Evolutionary conservation across 1,284 basidiomycete species (phyloP), one percentile per base, ranked within the genome.

Genomic region (Melampsora abietis-canadensis): DNA sequence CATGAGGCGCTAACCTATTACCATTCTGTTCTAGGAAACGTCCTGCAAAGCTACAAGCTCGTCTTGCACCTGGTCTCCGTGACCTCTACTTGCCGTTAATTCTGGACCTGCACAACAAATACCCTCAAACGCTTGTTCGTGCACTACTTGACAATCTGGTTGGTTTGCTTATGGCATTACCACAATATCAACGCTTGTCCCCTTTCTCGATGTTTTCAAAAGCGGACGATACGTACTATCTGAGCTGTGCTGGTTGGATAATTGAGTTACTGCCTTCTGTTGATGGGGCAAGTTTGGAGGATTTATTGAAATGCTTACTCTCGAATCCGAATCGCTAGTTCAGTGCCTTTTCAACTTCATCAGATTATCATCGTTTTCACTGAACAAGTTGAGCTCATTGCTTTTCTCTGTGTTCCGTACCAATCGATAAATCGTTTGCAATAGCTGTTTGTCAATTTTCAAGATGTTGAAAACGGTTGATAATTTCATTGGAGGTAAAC

Each of bases 301-400:
- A 47, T 31, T 24, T 57, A 1, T 21, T 68, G n/a, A 30, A 57
- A 60, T 44, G 67, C n/a, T 59, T 68, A 21, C 57, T 68, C 7
- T 44, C 44, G 12, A 59, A 68, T 44, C 67, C 67, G 19, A 68
- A 68, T 59, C 51, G 27, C 54, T 68, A 46, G 67, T 68, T 40
- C 40, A 57, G 57, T 40, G n/a, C 15, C 31, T 51, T 51, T 12
- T 27, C 47, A 14, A 21, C 57, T 15, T 46, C 15, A 34, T 40
- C 40, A 40, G 14, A 40, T 14, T 40, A 14, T 40, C 10, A 12
- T 30, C 34, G 15, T 61, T 12, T 1, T 12, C 24, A 30, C 14
- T 37, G 15, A 62, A 31, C 15, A 30, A 8, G 2, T 27, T 27
- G 10, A 27, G 30, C 19, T 37, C 60, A 62, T 10, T 31, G 24